Evolutionary conservation across 108 stramenopile species (phyloP), one percentile per base, ranked within the genome.

Genomic region (Cyclotella sp.): DNA sequence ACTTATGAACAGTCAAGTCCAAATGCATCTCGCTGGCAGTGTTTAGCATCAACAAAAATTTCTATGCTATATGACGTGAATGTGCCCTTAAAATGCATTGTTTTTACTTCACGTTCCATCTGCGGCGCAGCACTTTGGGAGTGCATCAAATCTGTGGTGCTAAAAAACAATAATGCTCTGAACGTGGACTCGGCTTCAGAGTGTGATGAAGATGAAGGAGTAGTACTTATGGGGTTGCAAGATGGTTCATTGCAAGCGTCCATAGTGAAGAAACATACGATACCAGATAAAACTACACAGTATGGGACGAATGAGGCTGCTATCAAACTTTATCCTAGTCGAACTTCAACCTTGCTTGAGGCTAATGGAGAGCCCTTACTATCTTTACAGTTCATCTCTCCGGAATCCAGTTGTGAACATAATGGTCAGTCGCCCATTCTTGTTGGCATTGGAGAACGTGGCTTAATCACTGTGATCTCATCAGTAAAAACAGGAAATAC

Each of bases 191-290:
- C 30, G 24, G 29, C 9, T 28, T 11, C 28, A 9, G 54, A n/a
- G n/a, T 5, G 22, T 15, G 29, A 76, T 29, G 22, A 53, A 26
- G 73, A 81, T 24, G 67, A 67, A 70, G 79, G 79, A 52, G 68
- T 81, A 0, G 67, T 81, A 12, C 52, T 81, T 1, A 81, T 81
- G 73, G 79, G 79, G 14, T 81, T 74, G 55, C 67, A 81, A 70
- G 73, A 81, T 58, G 79, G 79, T 30, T 69, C 79, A 11, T 63
- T 81, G 21, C 52, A 15, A 15, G 68, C 61, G 24, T 70, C 73
- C 5, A 39, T 73, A 26, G 79, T 81, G 45, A 67, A 43, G 18
- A 49, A 55, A 43, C 26, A 19, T 18, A 9, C 27, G 63, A 19
- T 18, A 42, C 43, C 73, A 40, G 27, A 39, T 45, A 9, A 44